Conservation (phyloP, 345 rosid species). For the Gossypium stocksii region DNA sequence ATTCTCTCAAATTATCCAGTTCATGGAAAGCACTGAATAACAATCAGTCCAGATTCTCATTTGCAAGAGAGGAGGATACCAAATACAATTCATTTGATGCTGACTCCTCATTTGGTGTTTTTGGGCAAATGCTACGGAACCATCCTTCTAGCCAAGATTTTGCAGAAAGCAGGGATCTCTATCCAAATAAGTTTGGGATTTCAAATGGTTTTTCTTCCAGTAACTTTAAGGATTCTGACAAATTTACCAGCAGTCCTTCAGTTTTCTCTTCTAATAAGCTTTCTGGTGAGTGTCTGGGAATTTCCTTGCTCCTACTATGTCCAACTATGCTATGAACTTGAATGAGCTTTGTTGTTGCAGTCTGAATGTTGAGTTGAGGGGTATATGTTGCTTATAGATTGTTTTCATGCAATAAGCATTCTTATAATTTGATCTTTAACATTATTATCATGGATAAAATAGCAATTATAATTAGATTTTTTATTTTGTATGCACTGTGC, state of each 20-base stretch:
- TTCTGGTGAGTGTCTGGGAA: slow-evolving; percentile 45
- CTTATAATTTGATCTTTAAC: not conserved
- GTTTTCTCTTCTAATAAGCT: slow-evolving; percentile 45
- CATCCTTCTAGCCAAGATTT: slow-evolving; percentile 37
- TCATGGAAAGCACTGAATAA: slow-evolving; percentile 52
- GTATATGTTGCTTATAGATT: not conserved
- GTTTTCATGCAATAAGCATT: not conserved
- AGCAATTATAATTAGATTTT: not conserved
- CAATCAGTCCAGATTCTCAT: slow-evolving; percentile 78
- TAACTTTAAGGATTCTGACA: slow-evolving; percentile 43
- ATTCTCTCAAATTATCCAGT: slow-evolving; percentile 37
- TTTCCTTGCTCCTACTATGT: not conserved
- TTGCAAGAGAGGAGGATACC: slow-evolving; percentile 70
- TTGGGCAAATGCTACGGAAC: slow-evolving; percentile 38
- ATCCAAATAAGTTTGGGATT: slow-evolving; percentile 37
- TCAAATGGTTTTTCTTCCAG: slow-evolving; percentile 47
- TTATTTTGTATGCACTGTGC: not conserved
- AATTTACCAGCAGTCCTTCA: slow-evolving; percentile 28
- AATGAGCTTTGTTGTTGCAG: not conserved
- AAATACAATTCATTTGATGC: slow-evolving; percentile 36
- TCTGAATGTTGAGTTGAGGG: not conserved
- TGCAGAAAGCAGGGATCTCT: slow-evolving; percentile 37
- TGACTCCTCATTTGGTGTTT: slow-evolving; percentile 30
- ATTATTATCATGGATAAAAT: not conserved
- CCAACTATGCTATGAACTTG: not conserved